These are phyloP conservation scores for Ogataea chonburiensis DNA, from an alignment of 805 yeast genomes.

Conservation along the genomic window DNA sequence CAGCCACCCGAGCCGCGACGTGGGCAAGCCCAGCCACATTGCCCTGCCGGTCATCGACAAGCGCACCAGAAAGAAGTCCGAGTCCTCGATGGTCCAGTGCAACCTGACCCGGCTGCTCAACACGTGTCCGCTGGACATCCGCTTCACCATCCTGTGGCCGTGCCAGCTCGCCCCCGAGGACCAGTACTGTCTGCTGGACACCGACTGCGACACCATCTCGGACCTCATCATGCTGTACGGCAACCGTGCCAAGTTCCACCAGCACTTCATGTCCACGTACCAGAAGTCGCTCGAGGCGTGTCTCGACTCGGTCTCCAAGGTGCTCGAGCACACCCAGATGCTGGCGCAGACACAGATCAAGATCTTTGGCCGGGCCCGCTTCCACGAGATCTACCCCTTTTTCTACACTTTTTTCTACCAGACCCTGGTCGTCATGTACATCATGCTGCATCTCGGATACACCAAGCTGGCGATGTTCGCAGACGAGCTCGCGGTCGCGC, in stretches of 20 bases:
- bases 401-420: conserved; percentile 50
- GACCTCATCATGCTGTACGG: conserved; percentile 50
- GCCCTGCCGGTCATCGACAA: conserved; percentile 33
- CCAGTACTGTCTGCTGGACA: conserved; percentile 27
- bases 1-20: conserved; percentile 22
- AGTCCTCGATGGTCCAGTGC: conserved; percentile 22
- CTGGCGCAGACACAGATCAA: conserved; percentile 36
- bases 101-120: conserved; percentile 22
- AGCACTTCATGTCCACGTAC: conserved; percentile 45
- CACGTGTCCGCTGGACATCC: conserved; percentile 32
- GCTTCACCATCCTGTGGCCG: conserved; percentile 32
- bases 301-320: conserved; percentile 39
- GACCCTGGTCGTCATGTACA: conserved; percentile 50
- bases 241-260: conserved; percentile 50
- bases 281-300: conserved; percentile 38
- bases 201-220: conserved; percentile 38
- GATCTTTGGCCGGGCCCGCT: conserved; percentile 29
- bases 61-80: conserved; percentile 12
- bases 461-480: conserved; percentile 30
- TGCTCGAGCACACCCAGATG: conserved; percentile 36
- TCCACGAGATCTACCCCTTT: conserved; percentile 45
- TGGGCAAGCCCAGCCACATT: conserved; percentile 25
- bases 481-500: conserved; percentile 26
- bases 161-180: conserved; percentile 27
- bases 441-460: conserved; percentile 44